These are phyloP conservation scores for Aspergillus neotritici DNA, from an alignment of 2,329 filamentous ascomycete species.

Conservation along the genomic window DNA sequence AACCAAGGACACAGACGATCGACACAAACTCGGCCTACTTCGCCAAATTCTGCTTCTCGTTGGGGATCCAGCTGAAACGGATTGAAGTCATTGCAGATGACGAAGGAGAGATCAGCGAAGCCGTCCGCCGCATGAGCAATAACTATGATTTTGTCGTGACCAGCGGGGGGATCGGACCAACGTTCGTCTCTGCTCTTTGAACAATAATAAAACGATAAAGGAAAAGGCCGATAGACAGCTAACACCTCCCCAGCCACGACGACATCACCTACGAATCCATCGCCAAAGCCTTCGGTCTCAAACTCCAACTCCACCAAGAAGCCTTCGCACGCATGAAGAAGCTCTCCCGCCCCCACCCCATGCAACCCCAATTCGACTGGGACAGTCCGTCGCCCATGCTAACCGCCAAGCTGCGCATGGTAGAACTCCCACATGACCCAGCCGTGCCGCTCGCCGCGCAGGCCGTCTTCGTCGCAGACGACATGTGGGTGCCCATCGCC, in stretches of 20 bases:
- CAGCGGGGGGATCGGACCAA: conserved; percentile 91
- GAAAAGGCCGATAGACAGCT: no score
- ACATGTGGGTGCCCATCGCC: conserved; percentile 84
- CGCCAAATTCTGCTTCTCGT: conserved; percentile 60
- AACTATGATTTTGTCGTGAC: conserved; percentile 94
- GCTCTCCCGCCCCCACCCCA: conserved; percentile 67
- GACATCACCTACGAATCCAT: conserved; percentile 97
- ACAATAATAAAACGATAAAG: neutral
- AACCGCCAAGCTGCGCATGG: conserved; percentile 84
- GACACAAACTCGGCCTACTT: conserved; percentile 63
- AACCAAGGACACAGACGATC: conserved; percentile 46
- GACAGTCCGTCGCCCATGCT: conserved; percentile 71
- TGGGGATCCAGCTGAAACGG: conserved; percentile 67
- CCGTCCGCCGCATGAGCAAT: conserved; percentile 76
- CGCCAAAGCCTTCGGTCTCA: conserved; percentile 76
- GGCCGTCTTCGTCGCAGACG: conserved; percentile 69
- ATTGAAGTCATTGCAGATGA: conserved; percentile 94
- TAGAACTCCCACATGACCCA: conserved; percentile 73
- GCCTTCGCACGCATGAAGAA: conserved; percentile 78
- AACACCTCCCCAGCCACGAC: conserved; percentile 65
- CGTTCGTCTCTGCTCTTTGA: conserved; percentile 51
- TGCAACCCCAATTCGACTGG: conserved; percentile 75
- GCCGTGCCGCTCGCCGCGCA: conserved; percentile 61
- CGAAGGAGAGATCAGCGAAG: conserved; percentile 82
- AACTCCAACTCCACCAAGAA: conserved; percentile 68